Evolutionary conservation across 129 eudicot species (phyloP), one percentile per base, ranked within the genome.

Genomic region (Scalesia atractyloides): DNA sequence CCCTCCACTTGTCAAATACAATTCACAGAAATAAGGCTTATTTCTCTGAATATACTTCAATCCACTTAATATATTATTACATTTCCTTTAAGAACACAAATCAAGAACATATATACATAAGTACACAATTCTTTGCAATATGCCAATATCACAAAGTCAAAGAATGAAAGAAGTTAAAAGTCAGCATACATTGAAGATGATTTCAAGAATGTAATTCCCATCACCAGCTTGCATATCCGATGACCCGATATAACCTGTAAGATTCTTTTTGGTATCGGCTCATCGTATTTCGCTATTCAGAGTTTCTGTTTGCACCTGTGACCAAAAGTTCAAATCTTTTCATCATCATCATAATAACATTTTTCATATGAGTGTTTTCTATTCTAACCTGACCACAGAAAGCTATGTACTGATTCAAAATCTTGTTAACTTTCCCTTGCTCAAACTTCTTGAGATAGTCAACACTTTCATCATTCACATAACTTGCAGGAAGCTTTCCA

Each of bases 11-110:
- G 86, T 66, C 18, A 87, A 61, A 75, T 75, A 87, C 33, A 92
- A 34, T 49, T 89, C 86, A 65, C 98, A 92, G 57, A 78, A 89
- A 26, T 82, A 82, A 5, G 96, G 98, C 70, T 89, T 89, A 18
- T 85, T 68, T 30, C 63, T 74, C 52, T 85, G 87, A 66, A 89
- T 74, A 44, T 75, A 70, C 60, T 69, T 87, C 58, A 81, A 72
- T 59, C 83, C 86, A 68, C 68, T 84, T 2, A 76, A 39, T 17
- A 82, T 79, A 73, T 74, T 70, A 56, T 70, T 80, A 15, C 75
- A 81, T 70, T 78, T 86, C 91, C 98, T 92, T 24, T 20, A 14
- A 43, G 48, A 77, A 33, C 19, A 60, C 46, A 15, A 60, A 26
- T 60, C 1, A 77, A 8, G 17, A 37, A 62, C 22, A 60, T 58